These are phyloP conservation scores for Artemisia argyi DNA, from an alignment of 129 eudicot genomes.

Conservation along the genomic window DNA sequence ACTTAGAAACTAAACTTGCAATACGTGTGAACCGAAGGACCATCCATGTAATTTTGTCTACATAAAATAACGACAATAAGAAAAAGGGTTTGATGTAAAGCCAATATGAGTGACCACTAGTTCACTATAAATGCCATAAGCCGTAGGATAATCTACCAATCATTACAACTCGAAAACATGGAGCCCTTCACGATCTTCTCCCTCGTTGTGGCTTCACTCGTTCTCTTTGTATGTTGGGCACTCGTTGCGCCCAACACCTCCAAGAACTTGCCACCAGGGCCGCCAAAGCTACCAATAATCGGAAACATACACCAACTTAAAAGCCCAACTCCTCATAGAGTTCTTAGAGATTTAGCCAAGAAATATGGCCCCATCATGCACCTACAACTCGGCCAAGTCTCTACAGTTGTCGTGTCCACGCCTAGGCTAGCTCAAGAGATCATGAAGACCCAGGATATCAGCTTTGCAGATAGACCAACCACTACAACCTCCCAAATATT, in stretches of 20 bases:
- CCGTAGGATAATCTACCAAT: not conserved
- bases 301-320: constrained; percentile 26
- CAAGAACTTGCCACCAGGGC: constrained; percentile 20
- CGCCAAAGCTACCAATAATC: constrained; percentile 14
- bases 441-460: not conserved
- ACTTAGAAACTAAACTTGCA: too few species aligned
- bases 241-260: not conserved
- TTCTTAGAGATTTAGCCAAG: not conserved
- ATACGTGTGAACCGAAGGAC: too few species aligned
- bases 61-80: too few species aligned
- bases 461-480: constrained; percentile 3
- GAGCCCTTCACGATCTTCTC: constrained; percentile 8
- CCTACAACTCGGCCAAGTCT: constrained; percentile 13
- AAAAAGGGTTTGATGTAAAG: too few species aligned
- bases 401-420: not conserved
- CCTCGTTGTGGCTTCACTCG: constrained; percentile 8
- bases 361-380: constrained; percentile 20
- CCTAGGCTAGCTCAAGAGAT: constrained; percentile 23
- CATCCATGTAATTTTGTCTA: too few species aligned
- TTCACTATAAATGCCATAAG: too few species aligned
- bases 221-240: constrained; percentile 1
- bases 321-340: constrained; percentile 1
- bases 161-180: not conserved
- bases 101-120: too few species aligned
- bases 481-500: constrained; percentile 14